Conservation (phyloP, 2,329 filamentous ascomycete genomes). For the Penicillium brasilianum region DNA sequence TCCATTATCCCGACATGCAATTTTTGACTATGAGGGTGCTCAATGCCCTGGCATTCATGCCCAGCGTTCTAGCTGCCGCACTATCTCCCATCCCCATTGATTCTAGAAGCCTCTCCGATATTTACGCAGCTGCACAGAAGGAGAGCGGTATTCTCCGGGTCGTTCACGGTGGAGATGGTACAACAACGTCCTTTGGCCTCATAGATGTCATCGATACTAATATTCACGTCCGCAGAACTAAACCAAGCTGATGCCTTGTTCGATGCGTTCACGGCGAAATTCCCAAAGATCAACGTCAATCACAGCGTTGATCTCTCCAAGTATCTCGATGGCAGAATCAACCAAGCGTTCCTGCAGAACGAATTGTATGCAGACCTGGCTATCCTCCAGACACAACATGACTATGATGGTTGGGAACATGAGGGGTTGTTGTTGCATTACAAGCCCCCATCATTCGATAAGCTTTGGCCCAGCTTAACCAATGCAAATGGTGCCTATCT, state of each 20-base stretch:
- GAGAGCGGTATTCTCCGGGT: neutral
- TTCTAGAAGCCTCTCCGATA: neutral
- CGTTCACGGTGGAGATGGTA: neutral
- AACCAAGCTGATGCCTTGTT: constrained; percentile 26
- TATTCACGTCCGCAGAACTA: neutral
- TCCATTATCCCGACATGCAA: neutral
- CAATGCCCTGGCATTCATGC: neutral
- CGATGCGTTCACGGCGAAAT: constrained; percentile 43
- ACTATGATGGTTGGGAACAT: constrained; percentile 58
- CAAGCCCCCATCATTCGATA: constrained; percentile 4
- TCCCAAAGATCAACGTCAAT: constrained; percentile 59
- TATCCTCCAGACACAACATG: constrained; percentile 44
- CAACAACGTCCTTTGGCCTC: too few relatives aligned
- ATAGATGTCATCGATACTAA: neutral
- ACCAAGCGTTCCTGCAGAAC: constrained; percentile 51
- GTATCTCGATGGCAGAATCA: constrained; percentile 57
- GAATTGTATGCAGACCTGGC: constrained; percentile 54
- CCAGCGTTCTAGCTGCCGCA: neutral
- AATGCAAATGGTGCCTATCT: constrained; percentile 4
- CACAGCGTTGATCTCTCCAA: constrained; percentile 62
- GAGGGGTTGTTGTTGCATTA: constrained; percentile 46
- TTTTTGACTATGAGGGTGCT: neutral
- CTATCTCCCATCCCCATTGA: neutral
- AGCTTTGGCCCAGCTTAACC: constrained; percentile 4
- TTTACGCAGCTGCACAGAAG: neutral